These are phyloP conservation scores for Saccharomycopsis amapae DNA, from an alignment of 805 yeast species.

Conservation along the genomic window DNA sequence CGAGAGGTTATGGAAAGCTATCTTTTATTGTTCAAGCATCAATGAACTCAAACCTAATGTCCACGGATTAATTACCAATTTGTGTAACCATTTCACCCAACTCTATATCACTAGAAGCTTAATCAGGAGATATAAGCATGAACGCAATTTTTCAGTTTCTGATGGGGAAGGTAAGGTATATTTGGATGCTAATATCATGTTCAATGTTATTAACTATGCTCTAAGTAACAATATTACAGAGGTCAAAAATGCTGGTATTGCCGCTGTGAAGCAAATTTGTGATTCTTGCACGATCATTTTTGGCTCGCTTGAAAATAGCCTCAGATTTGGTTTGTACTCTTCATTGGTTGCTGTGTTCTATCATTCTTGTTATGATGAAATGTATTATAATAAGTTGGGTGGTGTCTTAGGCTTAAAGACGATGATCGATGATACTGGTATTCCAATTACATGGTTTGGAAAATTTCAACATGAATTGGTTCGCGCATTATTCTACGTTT, in stretches of 20 bases:
- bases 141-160: slow-evolving; percentile 63
- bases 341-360: slow-evolving; percentile 74
- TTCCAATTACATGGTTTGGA: slow-evolving; percentile 68
- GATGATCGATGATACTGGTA: slow-evolving; percentile 56
- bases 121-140: slow-evolving; percentile 59
- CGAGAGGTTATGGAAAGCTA: slow-evolving; percentile 55
- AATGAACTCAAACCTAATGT: slow-evolving; percentile 71
- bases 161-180: slow-evolving; percentile 73
- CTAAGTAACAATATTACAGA: slow-evolving; percentile 67
- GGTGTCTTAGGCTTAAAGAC: slow-evolving; percentile 80
- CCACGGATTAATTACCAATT: slow-evolving; percentile 46
- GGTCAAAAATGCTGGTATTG: slow-evolving; percentile 65
- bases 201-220: slow-evolving; percentile 73
- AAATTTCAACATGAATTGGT: slow-evolving; percentile 77
- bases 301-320: slow-evolving; percentile 58
- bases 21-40: slow-evolving; percentile 71
- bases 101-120: slow-evolving; percentile 70
- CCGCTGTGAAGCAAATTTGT: slow-evolving; percentile 57
- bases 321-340: slow-evolving; percentile 68
- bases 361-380: slow-evolving; percentile 88
- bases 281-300: slow-evolving; percentile 57
- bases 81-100: slow-evolving; percentile 75
- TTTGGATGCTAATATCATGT: slow-evolving; percentile 60
- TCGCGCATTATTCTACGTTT: slow-evolving; percentile 79
- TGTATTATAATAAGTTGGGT: slow-evolving; percentile 78